A percentile compares a stretch with the other conserved stretches of the same genome.
Conservation (phyloP, 78 protist species). For the Anaeramoeba flamelloides region DNA sequence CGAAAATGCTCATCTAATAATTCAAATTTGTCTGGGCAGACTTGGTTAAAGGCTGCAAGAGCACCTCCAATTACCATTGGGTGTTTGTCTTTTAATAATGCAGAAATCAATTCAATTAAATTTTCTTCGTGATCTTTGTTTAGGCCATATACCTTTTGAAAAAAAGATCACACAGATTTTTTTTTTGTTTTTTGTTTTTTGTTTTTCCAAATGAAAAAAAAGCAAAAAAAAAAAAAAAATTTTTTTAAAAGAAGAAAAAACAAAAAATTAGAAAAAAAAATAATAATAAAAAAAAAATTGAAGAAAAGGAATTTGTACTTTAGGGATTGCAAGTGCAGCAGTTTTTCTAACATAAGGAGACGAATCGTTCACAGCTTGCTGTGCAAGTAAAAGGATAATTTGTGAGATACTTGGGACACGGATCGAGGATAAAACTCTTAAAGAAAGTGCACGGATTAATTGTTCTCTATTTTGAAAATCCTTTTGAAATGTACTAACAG, state of each 20-base stretch:
- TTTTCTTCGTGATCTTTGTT: not conserved
- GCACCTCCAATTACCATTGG: not conserved
- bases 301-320: no score
- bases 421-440: not conserved
- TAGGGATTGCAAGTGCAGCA: not conserved
- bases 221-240: no score
- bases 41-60: not conserved
- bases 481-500: not conserved
- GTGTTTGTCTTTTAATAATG: not conserved
- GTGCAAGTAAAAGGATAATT: not conserved
- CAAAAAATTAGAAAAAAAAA: no score
- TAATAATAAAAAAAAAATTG: no score
- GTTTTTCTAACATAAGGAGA: not conserved
- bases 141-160: not conserved
- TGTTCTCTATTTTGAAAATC: not conserved
- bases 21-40: not conserved
- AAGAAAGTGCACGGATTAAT: not conserved
- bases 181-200: no score
- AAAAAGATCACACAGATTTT: no score
- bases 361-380: not conserved
- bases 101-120: not conserved
- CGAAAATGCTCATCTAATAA: not conserved
- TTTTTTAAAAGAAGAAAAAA: no score
- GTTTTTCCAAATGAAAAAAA: no score
- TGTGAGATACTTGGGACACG: not conserved